Base-by-base conservation (phyloP, 805 yeast genomes). In the Candida silvicultrix region DNA sequence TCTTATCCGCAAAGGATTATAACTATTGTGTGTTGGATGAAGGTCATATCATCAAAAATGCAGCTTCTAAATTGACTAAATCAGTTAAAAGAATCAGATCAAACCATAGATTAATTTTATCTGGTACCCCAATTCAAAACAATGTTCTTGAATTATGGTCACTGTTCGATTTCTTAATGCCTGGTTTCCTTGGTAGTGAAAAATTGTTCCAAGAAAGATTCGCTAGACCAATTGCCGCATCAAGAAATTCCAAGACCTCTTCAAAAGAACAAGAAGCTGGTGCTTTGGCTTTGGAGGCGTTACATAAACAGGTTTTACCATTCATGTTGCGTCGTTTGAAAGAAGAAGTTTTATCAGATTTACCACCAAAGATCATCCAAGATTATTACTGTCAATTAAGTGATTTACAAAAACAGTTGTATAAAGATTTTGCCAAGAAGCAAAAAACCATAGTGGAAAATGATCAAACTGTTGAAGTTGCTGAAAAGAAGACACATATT, bases 81-180 rank as follows among this genome's bases (percentile, higher is more conserved):
- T 83, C 96, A 1, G 97, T 94, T 10, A 94, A 94, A 62, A 70
- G 74, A 50, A 69, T 92, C 32, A 72, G 75, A 46, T 95, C 98
- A 1, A 89, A 92, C 50, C 99, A 94, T 65, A 70, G 99, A 44
- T 74, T 94, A 52, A 83, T 94, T 37, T 71, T 94, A 49, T 87
- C 98, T 0, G 99, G 99, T 57, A 94, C 99, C 0, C 99, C 99
- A 14, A 94, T 94, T 56, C 99, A 94, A 65, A 94, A 94, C 62
- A 94, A 94, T 60, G 99, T 94, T 3, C 73, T 94, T 38, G 99
- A 94, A 65, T 70, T 94, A 51, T 94, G 99, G 99, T 94, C 99
- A 4, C 71, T 94, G 58, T 94, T 94, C 71, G 99, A 94, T 65
- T 94, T 89, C 64, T 73, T 94, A 64, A 94, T 94, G 99, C 99